phyloP scores from a whole-genome alignment of 2,329 filamentous ascomycete genomes.

The Ophiostoma himal-ulmi region DNA sequence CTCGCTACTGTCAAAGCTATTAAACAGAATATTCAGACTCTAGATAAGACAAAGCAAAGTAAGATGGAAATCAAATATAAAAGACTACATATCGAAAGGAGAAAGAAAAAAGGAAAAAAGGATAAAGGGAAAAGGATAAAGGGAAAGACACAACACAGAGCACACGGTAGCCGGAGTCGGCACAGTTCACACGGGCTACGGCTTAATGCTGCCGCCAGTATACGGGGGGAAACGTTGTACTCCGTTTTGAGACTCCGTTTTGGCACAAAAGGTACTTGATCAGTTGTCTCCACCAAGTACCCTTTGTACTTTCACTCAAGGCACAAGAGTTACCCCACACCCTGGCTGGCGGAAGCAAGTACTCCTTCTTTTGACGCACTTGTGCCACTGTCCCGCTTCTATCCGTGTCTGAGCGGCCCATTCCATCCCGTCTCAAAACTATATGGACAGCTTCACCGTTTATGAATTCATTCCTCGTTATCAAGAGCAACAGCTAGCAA shows the following conservation, averaged over 20 bases:
- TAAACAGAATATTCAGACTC: neutral
- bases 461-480: neutral
- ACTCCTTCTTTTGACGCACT: neutral
- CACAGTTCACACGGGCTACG: neutral
- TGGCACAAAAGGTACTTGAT: neutral
- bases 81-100: neutral
- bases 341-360: neutral
- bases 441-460: neutral
- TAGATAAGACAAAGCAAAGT: neutral
- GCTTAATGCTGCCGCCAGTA: conserved; percentile 7
- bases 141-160: neutral
- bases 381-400: neutral
- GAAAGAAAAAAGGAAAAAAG: neutral
- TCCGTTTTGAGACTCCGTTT: conserved; percentile 8
- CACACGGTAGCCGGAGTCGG: conserved; percentile 5
- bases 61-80: neutral
- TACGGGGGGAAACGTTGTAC: neutral
- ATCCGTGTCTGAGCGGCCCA: neutral
- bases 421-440: neutral
- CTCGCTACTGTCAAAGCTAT: neutral
- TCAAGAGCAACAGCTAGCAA: neutral
- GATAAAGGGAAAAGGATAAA: neutral
- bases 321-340: neutral
- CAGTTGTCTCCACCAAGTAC: neutral
- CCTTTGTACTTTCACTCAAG: neutral